A percentile compares a stretch with the other conserved stretches of the same genome.
phyloP scores from a whole-genome alignment of 257 asterid species.

The Capsicum rhomboideum region DNA sequence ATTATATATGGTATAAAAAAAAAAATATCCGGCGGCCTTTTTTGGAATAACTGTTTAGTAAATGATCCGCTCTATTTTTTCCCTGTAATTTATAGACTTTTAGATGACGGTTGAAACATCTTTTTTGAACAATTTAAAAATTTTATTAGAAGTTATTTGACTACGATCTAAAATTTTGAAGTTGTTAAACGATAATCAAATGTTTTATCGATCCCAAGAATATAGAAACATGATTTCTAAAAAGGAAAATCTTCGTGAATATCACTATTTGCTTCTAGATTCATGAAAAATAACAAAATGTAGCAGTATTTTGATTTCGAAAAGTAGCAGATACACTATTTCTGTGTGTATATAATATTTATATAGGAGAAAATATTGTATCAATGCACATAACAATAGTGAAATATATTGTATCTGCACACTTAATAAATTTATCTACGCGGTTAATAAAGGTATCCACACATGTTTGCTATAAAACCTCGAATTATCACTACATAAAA shows the following conservation, averaged over 20 bases:
- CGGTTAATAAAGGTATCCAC: fast-evolving
- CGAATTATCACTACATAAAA: too few relatives aligned
- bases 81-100: neutral
- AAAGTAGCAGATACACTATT: neutral
- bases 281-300: neutral
- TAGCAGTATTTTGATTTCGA: neutral
- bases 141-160: neutral
- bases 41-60: neutral
- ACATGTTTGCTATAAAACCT: neutral
- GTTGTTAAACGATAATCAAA: neutral
- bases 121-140: neutral
- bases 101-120: neutral
- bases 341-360: neutral
- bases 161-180: neutral
- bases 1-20: neutral
- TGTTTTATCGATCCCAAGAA: neutral
- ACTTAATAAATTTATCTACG: neutral
- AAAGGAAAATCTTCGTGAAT: too few relatives aligned
- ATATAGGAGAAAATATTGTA: too few relatives aligned
- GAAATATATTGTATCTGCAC: neutral
- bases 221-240: neutral
- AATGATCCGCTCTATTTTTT: neutral
- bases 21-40: neutral
- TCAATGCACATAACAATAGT: too few relatives aligned
- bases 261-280: too few relatives aligned